These are phyloP conservation scores for Mycocentrospora acerina DNA, from an alignment of 2,329 filamentous ascomycete species.

Conservation along the genomic window DNA sequence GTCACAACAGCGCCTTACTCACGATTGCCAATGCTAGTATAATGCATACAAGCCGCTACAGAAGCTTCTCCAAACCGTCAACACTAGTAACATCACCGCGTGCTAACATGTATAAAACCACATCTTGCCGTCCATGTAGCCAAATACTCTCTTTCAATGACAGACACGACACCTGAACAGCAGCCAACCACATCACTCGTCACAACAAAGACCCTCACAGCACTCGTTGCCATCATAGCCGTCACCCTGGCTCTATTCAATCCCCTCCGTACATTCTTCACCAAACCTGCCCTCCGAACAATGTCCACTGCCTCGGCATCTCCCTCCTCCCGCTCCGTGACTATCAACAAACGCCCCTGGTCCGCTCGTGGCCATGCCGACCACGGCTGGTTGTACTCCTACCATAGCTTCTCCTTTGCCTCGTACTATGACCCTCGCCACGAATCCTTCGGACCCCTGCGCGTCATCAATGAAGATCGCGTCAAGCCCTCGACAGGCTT, in stretches of 20 bases:
- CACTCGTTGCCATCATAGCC: constrained; percentile 40
- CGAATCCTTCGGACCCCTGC: constrained; percentile 71
- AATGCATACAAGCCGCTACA: constrained; percentile 14
- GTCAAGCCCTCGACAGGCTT: constrained; percentile 75
- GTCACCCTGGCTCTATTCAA: constrained; percentile 50
- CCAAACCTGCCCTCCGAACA: constrained; percentile 35
- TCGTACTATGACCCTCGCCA: constrained; percentile 67
- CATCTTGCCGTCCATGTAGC: constrained; percentile 6
- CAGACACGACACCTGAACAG: constrained; percentile 25
- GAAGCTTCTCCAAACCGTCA: constrained; percentile 25
- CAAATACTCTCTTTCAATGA: constrained; percentile 24
- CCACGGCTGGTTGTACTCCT: constrained; percentile 85
- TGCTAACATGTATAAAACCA: constrained; percentile 32
- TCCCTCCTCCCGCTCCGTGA: constrained; percentile 48
- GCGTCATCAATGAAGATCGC: constrained; percentile 87
- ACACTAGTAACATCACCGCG: constrained; percentile 19
- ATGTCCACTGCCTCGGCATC: constrained; percentile 43
- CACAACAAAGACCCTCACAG: constrained; percentile 30
- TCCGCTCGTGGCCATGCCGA: constrained; percentile 72
- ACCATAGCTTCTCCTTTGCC: constrained; percentile 84
- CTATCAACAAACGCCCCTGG: constrained; percentile 74
- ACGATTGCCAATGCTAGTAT: constrained; percentile 37
- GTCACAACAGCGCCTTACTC: constrained; percentile 30
- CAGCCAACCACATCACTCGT: constrained; percentile 17
- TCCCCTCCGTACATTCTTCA: constrained; percentile 39